Conservation (phyloP, 2,329 filamentous ascomycete species). For the Hypocreales sp. region DNA sequence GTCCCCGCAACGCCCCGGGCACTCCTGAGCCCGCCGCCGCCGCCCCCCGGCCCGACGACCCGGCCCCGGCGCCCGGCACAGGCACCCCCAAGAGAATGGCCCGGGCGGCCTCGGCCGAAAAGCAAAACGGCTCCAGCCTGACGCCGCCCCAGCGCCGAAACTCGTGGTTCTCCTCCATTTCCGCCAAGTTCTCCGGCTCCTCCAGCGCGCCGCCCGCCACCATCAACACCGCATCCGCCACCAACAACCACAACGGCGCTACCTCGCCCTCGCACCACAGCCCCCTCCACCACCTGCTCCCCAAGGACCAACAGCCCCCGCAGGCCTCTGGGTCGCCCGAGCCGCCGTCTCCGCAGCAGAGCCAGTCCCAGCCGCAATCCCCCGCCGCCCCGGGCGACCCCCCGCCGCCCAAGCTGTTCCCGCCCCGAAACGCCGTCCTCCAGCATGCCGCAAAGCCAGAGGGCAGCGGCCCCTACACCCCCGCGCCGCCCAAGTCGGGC, state of each 20-base stretch:
- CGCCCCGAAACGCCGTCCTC: conserved; percentile 42
- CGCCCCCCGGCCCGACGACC: conserved; percentile 8
- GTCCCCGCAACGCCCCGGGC: conserved; percentile 10
- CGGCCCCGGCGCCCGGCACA: conserved; percentile 10
- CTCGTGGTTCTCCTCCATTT: conserved; percentile 90
- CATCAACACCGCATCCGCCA: conserved; percentile 4
- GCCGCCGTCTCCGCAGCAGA: no score
- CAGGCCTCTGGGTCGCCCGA: conserved; percentile 2
- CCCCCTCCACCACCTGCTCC: conserved; percentile 3
- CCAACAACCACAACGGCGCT: no score
- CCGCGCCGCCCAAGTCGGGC: conserved; percentile 54
- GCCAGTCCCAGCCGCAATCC: conserved; percentile 2
- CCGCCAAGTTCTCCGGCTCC: conserved; percentile 71
- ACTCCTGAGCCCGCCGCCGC: conserved; percentile 9
- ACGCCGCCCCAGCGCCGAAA: conserved; percentile 40
- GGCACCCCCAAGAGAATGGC: conserved; percentile 11
- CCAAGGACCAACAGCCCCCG: conserved; percentile 5
- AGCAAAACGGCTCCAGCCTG: conserved; percentile 10
- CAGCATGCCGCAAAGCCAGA: conserved; percentile 37
- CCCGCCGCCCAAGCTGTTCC: conserved; percentile 30
- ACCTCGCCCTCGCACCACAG: conserved; percentile 6
- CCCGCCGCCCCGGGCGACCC: conserved; percentile 21
- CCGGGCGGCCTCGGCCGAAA: conserved; percentile 21
- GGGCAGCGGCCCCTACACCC: conserved; percentile 54
- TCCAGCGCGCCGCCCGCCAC: conserved; percentile 16